Evolutionary conservation across 495 filamentous ascomycete species (phyloP).

Genomic region (Hypoxylon subgilvum): DNA sequence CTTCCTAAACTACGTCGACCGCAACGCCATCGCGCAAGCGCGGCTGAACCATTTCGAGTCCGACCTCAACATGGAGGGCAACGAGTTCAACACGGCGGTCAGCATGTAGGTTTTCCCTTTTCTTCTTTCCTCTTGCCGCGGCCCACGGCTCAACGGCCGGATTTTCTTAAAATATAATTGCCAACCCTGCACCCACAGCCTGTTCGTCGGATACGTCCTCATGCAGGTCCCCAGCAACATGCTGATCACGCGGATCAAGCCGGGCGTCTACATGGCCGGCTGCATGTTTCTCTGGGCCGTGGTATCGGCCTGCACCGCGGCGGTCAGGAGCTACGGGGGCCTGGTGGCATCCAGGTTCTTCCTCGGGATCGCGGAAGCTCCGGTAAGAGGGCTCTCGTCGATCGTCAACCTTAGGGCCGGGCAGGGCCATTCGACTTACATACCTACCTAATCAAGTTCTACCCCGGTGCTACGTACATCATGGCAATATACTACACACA

Average conservation of each 20-base stretch:
- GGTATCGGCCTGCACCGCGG: constrained; percentile 53
- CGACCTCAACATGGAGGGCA: constrained; percentile 54
- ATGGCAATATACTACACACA: constrained; percentile 57
- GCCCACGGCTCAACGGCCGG: too few relatives aligned
- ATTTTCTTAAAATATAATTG: too few relatives aligned
- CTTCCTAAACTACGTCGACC: constrained; percentile 57
- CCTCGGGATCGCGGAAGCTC: constrained; percentile 34
- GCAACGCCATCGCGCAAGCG: constrained; percentile 54
- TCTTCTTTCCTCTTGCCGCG: too few relatives aligned
- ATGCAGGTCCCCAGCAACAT: constrained; percentile 50
- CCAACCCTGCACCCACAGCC: constrained; percentile 6
- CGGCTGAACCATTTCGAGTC: constrained; percentile 53
- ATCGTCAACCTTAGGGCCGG: too few relatives aligned
- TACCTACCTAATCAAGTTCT: constrained; percentile 43
- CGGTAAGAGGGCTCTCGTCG: constrained; percentile 29
- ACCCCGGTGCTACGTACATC: constrained; percentile 57
- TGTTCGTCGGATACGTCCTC: constrained; percentile 57
- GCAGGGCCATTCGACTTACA: constrained; percentile 27
- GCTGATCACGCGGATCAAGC: constrained; percentile 48
- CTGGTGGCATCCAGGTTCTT: constrained; percentile 34
- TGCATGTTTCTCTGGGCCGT: constrained; percentile 55
- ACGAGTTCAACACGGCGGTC: constrained; percentile 57
- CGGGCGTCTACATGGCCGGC: constrained; percentile 42
- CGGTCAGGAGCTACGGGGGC: constrained; percentile 45
- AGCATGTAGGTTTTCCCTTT: constrained; percentile 49